These are phyloP conservation scores for Platanus orientalis DNA, from an alignment of 164 flowering plant species.

Conservation along the genomic window DNA sequence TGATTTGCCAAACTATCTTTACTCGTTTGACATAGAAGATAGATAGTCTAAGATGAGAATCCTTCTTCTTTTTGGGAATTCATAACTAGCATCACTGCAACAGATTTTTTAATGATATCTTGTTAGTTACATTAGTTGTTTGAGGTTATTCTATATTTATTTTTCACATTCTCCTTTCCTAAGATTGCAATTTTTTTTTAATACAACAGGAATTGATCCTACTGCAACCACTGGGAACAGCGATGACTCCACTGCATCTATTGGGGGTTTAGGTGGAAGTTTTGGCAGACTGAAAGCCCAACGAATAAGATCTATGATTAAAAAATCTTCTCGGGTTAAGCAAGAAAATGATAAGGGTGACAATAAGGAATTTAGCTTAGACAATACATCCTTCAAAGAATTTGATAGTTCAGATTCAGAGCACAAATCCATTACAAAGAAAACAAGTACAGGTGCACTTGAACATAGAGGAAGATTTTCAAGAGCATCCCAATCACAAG, in stretches of 20 bases:
- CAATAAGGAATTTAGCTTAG: slow-evolving; percentile 13
- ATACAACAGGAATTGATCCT: slow-evolving; percentile 12
- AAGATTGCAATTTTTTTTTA: slow-evolving; percentile 10
- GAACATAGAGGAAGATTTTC: slow-evolving; percentile 17
- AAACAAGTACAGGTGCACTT: slow-evolving; percentile 9
- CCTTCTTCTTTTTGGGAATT: too few relatives aligned
- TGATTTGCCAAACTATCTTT: too few relatives aligned
- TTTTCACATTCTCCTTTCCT: too few relatives aligned
- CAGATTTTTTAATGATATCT: too few relatives aligned
- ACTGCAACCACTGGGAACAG: not conserved
- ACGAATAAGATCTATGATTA: slow-evolving; percentile 44
- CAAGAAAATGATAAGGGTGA: slow-evolving; percentile 19
- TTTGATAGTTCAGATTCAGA: slow-evolving; percentile 19
- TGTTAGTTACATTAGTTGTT: too few relatives aligned
- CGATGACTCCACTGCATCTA: slow-evolving; percentile 4
- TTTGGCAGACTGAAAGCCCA: slow-evolving; percentile 69
- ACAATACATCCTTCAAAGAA: slow-evolving; percentile 8
- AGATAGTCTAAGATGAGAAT: too few relatives aligned
- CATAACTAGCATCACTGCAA: too few relatives aligned
- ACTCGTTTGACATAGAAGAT: too few relatives aligned
- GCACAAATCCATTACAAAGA: slow-evolving; percentile 13
- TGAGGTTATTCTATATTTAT: too few relatives aligned
- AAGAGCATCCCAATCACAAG: slow-evolving; percentile 10
- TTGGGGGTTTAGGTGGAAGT: slow-evolving; percentile 21
- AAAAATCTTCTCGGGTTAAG: slow-evolving; percentile 31